Evolutionary conservation across 768 basidiomycete species (phyloP).

Genomic region (Cubamyces lactineus): DNA sequence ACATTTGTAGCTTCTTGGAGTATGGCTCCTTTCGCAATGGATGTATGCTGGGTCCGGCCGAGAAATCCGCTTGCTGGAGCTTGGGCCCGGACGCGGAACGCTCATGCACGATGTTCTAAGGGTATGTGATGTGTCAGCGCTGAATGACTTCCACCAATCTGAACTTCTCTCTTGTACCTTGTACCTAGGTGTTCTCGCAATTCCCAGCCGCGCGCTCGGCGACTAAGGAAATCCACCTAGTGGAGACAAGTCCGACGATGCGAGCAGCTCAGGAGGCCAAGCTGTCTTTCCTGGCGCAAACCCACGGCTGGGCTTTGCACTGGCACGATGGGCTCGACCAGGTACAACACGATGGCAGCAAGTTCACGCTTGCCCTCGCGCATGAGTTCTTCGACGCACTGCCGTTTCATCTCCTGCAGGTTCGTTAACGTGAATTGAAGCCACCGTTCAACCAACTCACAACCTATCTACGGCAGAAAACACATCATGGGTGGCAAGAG

Average conservation of each 20-base stretch:
- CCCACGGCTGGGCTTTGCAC: slow-evolving; percentile 44
- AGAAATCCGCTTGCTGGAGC: slow-evolving; percentile 76
- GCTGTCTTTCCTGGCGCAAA: slow-evolving; percentile 41
- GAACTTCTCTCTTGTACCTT: neutral
- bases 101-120: slow-evolving; percentile 88
- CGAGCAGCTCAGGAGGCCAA: slow-evolving; percentile 61
- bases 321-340: slow-evolving; percentile 83
- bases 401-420: slow-evolving; percentile 89
- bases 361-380: slow-evolving; percentile 85
- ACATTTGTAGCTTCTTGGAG: slow-evolving; percentile 68
- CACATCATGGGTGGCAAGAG: slow-evolving; percentile 81
- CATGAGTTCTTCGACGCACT: slow-evolving; percentile 99
- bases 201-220: slow-evolving; percentile 42
- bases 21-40: slow-evolving; percentile 88
- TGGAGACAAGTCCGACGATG: slow-evolving; percentile 80
- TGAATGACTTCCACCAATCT: neutral
- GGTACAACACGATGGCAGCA: slow-evolving; percentile 49
- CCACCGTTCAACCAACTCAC: too few species aligned
- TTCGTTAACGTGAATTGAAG: slow-evolving; percentile 35
- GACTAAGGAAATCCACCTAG: slow-evolving; percentile 63
- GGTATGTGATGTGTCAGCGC: slow-evolving; percentile 46
- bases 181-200: slow-evolving; percentile 52
- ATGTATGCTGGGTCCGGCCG: slow-evolving; percentile 49
- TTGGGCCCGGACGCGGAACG: slow-evolving; percentile 94
- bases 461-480: slow-evolving; percentile 55